These are phyloP conservation scores for Kalmusia sp. DNA, from an alignment of 2,329 filamentous ascomycete species.

Conservation along the genomic window DNA sequence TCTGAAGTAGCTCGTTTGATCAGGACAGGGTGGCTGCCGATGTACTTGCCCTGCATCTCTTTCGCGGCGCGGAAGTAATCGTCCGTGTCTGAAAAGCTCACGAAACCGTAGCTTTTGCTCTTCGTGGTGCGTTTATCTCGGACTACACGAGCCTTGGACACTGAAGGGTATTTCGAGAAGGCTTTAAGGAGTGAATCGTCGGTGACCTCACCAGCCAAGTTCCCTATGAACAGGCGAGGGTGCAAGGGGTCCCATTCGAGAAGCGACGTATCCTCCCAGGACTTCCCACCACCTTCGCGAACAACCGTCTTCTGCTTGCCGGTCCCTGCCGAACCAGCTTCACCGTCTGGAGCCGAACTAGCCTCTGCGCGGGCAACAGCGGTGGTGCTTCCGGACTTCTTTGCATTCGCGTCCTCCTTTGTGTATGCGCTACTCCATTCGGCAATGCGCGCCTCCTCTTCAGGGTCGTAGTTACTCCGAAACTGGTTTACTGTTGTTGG, in stretches of 20 bases:
- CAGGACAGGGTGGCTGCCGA: conserved; percentile 91
- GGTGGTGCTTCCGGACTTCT: conserved; percentile 52
- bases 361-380: conserved; percentile 45
- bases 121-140: conserved; percentile 96
- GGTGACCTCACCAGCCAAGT: conserved; percentile 95
- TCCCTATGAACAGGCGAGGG: conserved; percentile 94
- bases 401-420: conserved; percentile 61
- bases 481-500: conserved; percentile 18
- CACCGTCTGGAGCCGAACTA: conserved; percentile 50
- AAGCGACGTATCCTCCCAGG: conserved; percentile 86
- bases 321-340: conserved; percentile 56
- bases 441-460: conserved; percentile 89
- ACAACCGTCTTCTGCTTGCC: conserved; percentile 85
- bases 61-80: conserved; percentile 96
- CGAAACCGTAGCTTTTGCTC: conserved; percentile 95
- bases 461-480: conserved; percentile 65
- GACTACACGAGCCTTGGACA: conserved; percentile 92
- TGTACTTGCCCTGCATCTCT: conserved; percentile 99
- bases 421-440: conserved; percentile 94
- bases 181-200: conserved; percentile 95
- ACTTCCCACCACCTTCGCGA: conserved; percentile 87
- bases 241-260: conserved; percentile 97
- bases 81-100: conserved; percentile 93
- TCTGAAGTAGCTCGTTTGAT: conserved; percentile 90
- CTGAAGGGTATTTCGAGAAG: conserved; percentile 84